Conservation (phyloP, 306 rosid species). For the Malus domestica region ASM211411v1 NC_041802.1:16511001-16511500, state of each 20-base stretch:
- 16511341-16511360: not conserved
- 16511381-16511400: no score
- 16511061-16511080: not conserved
- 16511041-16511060: not conserved
- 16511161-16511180: not conserved
- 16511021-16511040: not conserved
- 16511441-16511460: not conserved
- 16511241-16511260: not conserved
- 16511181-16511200: no score
- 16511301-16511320: not conserved
- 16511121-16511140: no score
- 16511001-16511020: not conserved
- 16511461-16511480: not conserved
- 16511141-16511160: no score
- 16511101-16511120: no score
- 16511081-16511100: not conserved
- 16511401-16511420: no score
- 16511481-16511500: no score
- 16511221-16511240: not conserved
- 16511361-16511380: not conserved
- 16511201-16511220: not conserved
- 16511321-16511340: not conserved
- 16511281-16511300: not conserved
- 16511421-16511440: not conserved
- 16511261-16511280: not conserved